A percentile compares a stretch with the other conserved stretches of the same genome.
Evolutionary conservation across 257 asterid species (phyloP).

Genomic region (Eucommia ulmoides): DNA sequence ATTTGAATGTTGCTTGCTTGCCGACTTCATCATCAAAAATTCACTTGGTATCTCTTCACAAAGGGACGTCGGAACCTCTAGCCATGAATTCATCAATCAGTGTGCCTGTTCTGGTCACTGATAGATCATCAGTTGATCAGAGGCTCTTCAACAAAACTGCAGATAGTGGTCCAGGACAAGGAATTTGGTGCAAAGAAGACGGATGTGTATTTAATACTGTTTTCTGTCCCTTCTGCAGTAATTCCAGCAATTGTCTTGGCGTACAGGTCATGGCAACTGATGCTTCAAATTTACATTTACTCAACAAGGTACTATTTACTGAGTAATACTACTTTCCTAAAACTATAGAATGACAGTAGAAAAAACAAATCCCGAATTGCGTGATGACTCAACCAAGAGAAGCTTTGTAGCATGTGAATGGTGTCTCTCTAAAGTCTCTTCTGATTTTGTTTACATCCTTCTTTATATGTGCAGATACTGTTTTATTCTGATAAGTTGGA

Average conservation of each 20-base stretch:
- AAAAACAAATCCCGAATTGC: not conserved
- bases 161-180: constrained; percentile 43
- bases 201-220: constrained; percentile 76
- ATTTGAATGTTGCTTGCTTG: constrained; percentile 33
- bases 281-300: constrained; percentile 47
- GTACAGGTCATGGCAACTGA: constrained; percentile 87
- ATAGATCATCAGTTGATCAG: constrained; percentile 37
- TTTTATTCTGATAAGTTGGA: constrained; percentile 43
- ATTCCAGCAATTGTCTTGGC: constrained; percentile 53
- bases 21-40: constrained; percentile 50
- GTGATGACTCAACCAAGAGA: too few species aligned
- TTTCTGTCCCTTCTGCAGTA: constrained; percentile 67
- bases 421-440: not conserved
- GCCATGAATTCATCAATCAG: constrained; percentile 25
- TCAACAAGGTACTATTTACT: constrained; percentile 48
- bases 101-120: constrained; percentile 48
- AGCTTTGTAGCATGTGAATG: not conserved
- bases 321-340: not conserved
- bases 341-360: not conserved
- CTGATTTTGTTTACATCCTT: constrained; percentile 4
- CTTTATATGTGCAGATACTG: constrained; percentile 37
- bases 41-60: constrained; percentile 47
- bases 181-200: constrained; percentile 93
- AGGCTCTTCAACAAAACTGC: constrained; percentile 24
- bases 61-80: constrained; percentile 20